Base-by-base conservation (phyloP, 805 yeast species). In the Ogataea pilisensis region DNA sequence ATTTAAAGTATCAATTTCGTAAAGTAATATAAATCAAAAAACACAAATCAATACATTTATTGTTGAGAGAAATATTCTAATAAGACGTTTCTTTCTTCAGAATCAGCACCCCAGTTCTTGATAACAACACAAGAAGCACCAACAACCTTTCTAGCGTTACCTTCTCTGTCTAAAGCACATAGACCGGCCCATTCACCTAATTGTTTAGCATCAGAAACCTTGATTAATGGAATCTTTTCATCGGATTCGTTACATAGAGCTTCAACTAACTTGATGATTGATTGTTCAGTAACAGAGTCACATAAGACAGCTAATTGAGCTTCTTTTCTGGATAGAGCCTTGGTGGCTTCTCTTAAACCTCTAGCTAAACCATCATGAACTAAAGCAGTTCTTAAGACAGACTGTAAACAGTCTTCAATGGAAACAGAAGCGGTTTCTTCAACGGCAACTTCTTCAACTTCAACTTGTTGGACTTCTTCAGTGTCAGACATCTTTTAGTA, bases 101-200 rank as follows among this genome's bases (percentile, higher is more conserved):
- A 85, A 76, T 89, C 96, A 69, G 88, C 95, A 88, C 99, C 99
- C 98, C 98, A 93, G 95, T 89, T 84, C 83, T 86, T 90, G 82
- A 93, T 87, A 65, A 93, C 99, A 69, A 91, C 97, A 76, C 95
- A 91, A 64, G 98, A 90, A 75, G 96, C 95, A 78, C 99, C 99
- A 72, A 93, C 99, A 65, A 93, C 98, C 88, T 93, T 93, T 82
- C 97, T 89, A 77, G 98, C 96, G 81, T 91, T 89, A 78, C 99
- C 99, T 66, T 93, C 98, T 78, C 96, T 88, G 95, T 93, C 98
- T 66, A 91, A 83, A 78, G 89, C 88, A 80, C 96, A 93, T 63
- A 93, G 81, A 85, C 99, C 99, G 68, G 98, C 98, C 99, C 99
- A 93, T 82, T 93, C 98, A 82, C 99, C 99, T 70, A 93, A 83